A percentile compares a stretch with the other conserved stretches of the same genome.
phyloP scores from a whole-genome alignment of 2,329 filamentous ascomycete genomes.

The Mycogone perniciosa region DNA sequence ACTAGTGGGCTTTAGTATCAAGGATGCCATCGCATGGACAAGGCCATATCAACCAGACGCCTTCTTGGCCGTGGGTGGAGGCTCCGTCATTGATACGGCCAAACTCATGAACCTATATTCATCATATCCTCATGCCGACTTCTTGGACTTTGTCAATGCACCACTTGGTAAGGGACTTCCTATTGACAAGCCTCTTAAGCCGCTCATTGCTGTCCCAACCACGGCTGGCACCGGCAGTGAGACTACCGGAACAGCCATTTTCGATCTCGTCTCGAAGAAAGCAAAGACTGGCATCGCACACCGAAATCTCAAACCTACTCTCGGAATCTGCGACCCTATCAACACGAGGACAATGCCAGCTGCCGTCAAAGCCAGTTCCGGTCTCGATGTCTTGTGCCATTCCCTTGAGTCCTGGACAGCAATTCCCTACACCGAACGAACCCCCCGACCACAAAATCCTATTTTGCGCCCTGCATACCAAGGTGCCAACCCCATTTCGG shows the following conservation, averaged over 20 bases:
- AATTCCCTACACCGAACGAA: conserved; percentile 85
- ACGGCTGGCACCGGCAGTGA: conserved; percentile 85
- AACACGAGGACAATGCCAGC: conserved; percentile 96
- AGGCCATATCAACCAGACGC: conserved; percentile 78
- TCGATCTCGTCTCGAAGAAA: conserved; percentile 81
- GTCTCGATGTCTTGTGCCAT: conserved; percentile 92
- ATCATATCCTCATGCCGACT: conserved; percentile 83
- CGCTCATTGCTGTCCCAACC: conserved; percentile 76
- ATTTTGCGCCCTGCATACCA: conserved; percentile 91
- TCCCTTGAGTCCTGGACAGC: conserved; percentile 95
- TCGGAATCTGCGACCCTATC: conserved; percentile 78
- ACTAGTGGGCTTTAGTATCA: conserved; percentile 50
- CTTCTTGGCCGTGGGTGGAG: conserved; percentile 82
- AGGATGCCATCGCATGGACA: conserved; percentile 80
- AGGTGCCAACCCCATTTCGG: conserved; percentile 93
- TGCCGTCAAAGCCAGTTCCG: conserved; percentile 85
- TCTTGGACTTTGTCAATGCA: conserved; percentile 96
- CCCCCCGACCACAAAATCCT: conserved; percentile 78
- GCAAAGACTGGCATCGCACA: conserved; percentile 96
- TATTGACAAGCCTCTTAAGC: conserved; percentile 62
- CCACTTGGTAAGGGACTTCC: conserved; percentile 82
- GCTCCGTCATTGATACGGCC: conserved; percentile 95
- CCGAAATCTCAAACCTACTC: conserved; percentile 87
- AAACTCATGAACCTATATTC: conserved; percentile 98
- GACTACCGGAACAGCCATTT: conserved; percentile 96